phyloP scores from a whole-genome alignment of 1,284 basidiomycete species.

The Paramarasmius palmivorus region DNA sequence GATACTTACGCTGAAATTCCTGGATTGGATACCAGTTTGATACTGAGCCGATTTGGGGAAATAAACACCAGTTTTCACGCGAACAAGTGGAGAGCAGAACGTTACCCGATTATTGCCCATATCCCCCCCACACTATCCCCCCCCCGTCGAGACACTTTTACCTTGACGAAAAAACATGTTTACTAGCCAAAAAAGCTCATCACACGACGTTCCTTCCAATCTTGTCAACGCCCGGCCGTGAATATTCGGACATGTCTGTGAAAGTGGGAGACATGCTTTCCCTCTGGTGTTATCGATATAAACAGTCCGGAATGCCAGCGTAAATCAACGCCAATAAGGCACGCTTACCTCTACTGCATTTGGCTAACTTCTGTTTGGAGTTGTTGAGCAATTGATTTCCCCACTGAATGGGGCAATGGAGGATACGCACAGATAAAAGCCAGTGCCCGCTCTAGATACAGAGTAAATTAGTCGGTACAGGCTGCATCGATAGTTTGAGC shows the following conservation, averaged over 20 bases:
- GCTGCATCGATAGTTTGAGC: conserved; percentile 24
- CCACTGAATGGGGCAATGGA: background rate
- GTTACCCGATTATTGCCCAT: too few species aligned
- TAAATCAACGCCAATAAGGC: conserved; percentile 20
- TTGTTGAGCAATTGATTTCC: background rate
- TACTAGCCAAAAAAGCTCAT: conserved; percentile 31
- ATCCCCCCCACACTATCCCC: too few species aligned
- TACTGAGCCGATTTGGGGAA: conserved; percentile 34
- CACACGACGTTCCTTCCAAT: conserved; percentile 29
- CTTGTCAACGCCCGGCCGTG: conserved; percentile 26
- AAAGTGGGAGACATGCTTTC: conserved; percentile 32
- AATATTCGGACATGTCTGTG: too few species aligned
- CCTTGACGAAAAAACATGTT: conserved; percentile 34
- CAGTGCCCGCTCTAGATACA: conserved; percentile 22
- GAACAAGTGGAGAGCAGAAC: background rate
- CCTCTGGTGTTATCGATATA: too few species aligned
- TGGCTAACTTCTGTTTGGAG: conserved; percentile 12
- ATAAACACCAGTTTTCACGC: conserved; percentile 24
- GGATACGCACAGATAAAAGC: conserved; percentile 22
- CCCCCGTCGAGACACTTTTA: conserved; percentile 1
- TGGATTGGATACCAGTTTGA: conserved; percentile 25
- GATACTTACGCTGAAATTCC: background rate
- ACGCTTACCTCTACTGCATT: conserved; percentile 17
- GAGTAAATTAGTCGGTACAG: conserved; percentile 23
- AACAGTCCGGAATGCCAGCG: too few species aligned